Conservation (phyloP, 192 early-diverging fungal genomes). For the Rhizoclosmatium globosum region DNA sequence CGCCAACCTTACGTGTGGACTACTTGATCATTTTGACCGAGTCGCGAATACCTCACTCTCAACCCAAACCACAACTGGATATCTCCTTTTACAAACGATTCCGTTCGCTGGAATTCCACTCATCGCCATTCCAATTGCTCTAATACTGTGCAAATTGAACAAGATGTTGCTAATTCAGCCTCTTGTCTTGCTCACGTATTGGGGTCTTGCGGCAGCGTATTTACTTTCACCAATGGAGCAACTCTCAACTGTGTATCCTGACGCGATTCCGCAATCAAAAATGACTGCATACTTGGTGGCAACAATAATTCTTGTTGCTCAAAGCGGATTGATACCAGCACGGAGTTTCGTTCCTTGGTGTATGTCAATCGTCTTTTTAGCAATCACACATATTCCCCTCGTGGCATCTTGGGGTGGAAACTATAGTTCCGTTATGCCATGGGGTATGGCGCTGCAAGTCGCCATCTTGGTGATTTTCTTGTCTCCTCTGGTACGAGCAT, state of each 20-base stretch:
- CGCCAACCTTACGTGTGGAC: neutral
- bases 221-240: slow-evolving; percentile 33
- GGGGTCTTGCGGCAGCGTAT: slow-evolving; percentile 24
- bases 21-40: slow-evolving; percentile 36
- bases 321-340: slow-evolving; percentile 15
- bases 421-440: slow-evolving; percentile 7
- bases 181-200: slow-evolving; percentile 16
- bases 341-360: slow-evolving; percentile 33
- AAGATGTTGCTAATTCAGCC: slow-evolving; percentile 26
- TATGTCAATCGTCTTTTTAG: slow-evolving; percentile 29
- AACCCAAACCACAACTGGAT: neutral
- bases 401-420: slow-evolving; percentile 14
- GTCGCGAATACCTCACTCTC: neutral
- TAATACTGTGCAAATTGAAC: neutral
- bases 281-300: slow-evolving; percentile 24
- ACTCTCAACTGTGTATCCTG: slow-evolving; percentile 17
- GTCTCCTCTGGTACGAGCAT: slow-evolving; percentile 19
- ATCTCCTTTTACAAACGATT: slow-evolving; percentile 23
- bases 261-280: slow-evolving; percentile 33
- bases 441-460: slow-evolving; percentile 22
- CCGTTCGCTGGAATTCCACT: slow-evolving; percentile 23
- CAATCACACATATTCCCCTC: slow-evolving; percentile 31
- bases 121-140: neutral
- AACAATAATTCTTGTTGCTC: slow-evolving; percentile 7
- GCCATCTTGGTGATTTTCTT: neutral